Conservation (phyloP, 306 rosid species). For the Alnus rubra region DNA sequence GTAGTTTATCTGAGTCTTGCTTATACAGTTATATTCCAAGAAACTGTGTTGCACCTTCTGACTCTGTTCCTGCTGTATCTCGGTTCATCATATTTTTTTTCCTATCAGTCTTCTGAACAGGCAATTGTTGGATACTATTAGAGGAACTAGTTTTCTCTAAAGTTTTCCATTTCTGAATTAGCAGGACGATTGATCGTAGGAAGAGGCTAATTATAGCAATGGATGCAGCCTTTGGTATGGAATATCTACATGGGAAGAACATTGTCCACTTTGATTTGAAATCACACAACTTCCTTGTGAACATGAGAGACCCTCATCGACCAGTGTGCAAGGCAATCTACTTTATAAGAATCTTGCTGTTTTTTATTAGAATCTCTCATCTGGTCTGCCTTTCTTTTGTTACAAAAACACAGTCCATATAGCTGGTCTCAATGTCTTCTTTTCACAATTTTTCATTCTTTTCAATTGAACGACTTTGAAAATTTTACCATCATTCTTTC, state of each 20-base stretch:
- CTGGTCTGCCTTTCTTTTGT: not conserved
- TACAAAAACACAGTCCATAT: not conserved
- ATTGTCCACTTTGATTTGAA: slow-evolving; percentile 43
- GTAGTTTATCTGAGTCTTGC: not conserved
- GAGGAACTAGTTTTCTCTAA: not conserved
- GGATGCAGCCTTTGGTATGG: slow-evolving; percentile 43
- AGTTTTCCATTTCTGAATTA: not conserved
- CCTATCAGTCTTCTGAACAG: not conserved
- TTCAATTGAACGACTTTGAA: not conserved
- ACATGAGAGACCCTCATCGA: slow-evolving; percentile 39
- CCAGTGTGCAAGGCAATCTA: slow-evolving; percentile 35
- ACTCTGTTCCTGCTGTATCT: not conserved
- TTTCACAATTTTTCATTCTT: not conserved
- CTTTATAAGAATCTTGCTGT: not conserved
- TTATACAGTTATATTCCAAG: not conserved
- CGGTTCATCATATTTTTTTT: not conserved
- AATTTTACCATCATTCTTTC: not conserved
- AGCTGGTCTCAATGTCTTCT: not conserved
- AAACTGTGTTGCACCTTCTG: not conserved
- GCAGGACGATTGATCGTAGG: slow-evolving; percentile 39
- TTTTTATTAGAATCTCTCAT: not conserved
- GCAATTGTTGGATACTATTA: not conserved
- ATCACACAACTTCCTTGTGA: slow-evolving; percentile 40
- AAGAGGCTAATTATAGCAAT: slow-evolving; percentile 34
- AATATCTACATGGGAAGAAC: slow-evolving; percentile 37